Percentiles rank a stretch among this genome's conserved stretches.
Conservation (phyloP, 2,329 filamentous ascomycete genomes). For the Simplicillium aogashimaense region DNA sequence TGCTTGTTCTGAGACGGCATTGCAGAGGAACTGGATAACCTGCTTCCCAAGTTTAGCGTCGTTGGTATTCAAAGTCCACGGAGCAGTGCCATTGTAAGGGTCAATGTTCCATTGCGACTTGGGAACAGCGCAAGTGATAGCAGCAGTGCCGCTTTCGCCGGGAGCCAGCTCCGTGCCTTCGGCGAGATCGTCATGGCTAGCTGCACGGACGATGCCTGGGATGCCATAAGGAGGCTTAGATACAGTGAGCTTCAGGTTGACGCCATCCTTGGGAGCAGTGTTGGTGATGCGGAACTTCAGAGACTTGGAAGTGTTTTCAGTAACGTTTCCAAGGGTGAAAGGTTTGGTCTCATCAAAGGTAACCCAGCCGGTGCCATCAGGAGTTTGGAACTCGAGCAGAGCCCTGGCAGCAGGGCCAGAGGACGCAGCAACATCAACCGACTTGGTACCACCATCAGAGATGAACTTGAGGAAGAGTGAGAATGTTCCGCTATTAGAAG, state of each 20-base stretch:
- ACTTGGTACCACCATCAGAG: constrained; percentile 37
- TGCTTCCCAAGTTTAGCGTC: constrained; percentile 43
- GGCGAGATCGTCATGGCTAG: constrained; percentile 45
- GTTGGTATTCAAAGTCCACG: constrained; percentile 49
- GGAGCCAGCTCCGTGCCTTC: constrained; percentile 42
- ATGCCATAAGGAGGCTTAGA: constrained; percentile 52
- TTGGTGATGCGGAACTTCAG: constrained; percentile 46
- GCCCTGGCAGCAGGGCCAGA: constrained; percentile 38
- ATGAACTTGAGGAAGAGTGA: constrained; percentile 35
- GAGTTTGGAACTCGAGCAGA: constrained; percentile 43
- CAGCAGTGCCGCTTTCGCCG: constrained; percentile 40
- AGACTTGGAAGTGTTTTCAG: constrained; percentile 35
- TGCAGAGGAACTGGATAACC: constrained; percentile 39
- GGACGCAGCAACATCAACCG: constrained; percentile 36
- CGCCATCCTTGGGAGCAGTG: constrained; percentile 30
- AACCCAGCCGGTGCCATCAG: constrained; percentile 40
- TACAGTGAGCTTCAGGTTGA: constrained; percentile 43
- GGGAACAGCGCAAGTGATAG: constrained; percentile 43
- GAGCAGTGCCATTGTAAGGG: constrained; percentile 34
- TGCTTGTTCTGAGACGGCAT: constrained; percentile 40
- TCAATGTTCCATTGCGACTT: constrained; percentile 47
- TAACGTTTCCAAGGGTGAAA: constrained; percentile 47
- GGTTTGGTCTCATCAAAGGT: constrained; percentile 28
- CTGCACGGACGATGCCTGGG: constrained; percentile 40
- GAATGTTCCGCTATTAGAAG: constrained; percentile 34